A percentile compares a stretch with the other conserved stretches of the same genome.
Evolutionary conservation across 352 stramenopile species (phyloP).

Genomic region (Bremia lactucae): DNA sequence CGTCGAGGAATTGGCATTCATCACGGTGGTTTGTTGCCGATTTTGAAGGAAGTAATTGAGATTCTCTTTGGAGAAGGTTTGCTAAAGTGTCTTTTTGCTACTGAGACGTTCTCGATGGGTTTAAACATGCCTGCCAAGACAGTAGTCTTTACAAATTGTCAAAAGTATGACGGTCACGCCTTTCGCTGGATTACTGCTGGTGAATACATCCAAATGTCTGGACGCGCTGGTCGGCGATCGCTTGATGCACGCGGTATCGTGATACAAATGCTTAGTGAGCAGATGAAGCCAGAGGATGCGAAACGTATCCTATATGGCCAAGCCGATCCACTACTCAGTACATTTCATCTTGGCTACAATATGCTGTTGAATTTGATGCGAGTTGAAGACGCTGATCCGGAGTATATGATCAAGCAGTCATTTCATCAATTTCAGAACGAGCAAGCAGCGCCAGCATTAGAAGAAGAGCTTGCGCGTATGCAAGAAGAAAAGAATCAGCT

Average conservation of each 20-base stretch:
- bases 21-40: constrained; percentile 97
- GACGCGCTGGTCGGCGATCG: constrained; percentile 93
- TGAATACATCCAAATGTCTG: constrained; percentile 94
- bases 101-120: constrained; percentile 95
- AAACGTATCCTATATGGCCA: constrained; percentile 90
- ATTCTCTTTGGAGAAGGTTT: constrained; percentile 91
- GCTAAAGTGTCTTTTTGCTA: constrained; percentile 98
- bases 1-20: constrained; percentile 99
- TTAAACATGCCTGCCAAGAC: constrained; percentile 99
- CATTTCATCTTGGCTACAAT: constrained; percentile 99
- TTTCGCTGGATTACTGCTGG: constrained; percentile 94
- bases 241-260: constrained; percentile 97
- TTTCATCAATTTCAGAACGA: constrained; percentile 94
- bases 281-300: constrained; percentile 96
- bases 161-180: constrained; percentile 94
- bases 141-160: constrained; percentile 96
- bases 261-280: constrained; percentile 98
- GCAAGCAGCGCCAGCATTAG: constrained; percentile 58
- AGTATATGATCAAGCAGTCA: constrained; percentile 97
- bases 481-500: constrained; percentile 83
- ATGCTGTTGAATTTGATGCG: constrained; percentile 99
- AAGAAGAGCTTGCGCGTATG: constrained; percentile 69
- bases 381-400: constrained; percentile 93
- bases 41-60: constrained; percentile 97
- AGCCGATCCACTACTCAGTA: constrained; percentile 56